These are phyloP conservation scores for Begonia peltatifolia DNA, from an alignment of 306 rosid species.

Conservation along the genomic window DNA sequence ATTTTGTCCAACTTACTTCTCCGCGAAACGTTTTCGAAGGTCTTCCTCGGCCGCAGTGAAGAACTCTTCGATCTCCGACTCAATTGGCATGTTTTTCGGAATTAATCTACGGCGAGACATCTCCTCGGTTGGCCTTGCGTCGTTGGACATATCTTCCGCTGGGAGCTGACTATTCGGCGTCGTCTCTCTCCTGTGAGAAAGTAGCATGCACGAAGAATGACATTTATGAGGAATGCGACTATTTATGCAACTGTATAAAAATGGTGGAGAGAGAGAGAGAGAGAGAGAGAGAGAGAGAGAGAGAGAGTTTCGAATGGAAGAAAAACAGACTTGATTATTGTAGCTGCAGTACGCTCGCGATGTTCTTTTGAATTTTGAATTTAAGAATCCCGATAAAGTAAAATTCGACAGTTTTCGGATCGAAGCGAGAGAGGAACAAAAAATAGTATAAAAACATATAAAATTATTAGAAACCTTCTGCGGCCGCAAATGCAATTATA, in stretches of 20 bases:
- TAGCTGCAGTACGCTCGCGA: constrained; percentile 5
- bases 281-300: not conserved
- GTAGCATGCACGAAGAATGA: constrained; percentile 1
- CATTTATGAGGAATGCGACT: constrained; percentile 5
- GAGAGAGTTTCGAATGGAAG: too few species aligned
- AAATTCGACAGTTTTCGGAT: constrained; percentile 3
- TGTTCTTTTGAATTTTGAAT: constrained; percentile 23
- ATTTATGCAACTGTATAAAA: not conserved
- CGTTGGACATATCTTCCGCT: constrained; percentile 23
- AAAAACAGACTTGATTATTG: constrained; percentile 3
- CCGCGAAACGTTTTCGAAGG: constrained; percentile 34
- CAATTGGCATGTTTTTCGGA: constrained; percentile 39
- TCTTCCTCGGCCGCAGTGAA: constrained; percentile 56
- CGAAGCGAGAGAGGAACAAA: not conserved
- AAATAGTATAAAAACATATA: not conserved
- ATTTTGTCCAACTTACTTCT: constrained; percentile 31
- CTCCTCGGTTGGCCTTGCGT: constrained; percentile 15
- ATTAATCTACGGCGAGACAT: constrained; percentile 22
- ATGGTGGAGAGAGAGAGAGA: not conserved
- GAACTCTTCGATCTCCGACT: constrained; percentile 68
- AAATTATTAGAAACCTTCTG: constrained; percentile 33
- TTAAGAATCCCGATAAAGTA: too few species aligned
- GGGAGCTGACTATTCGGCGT: constrained; percentile 29
- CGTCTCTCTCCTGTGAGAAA: constrained; percentile 49
- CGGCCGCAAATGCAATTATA: constrained; percentile 36